Evolutionary conservation across 441 rosid genomes (phyloP).

Genomic region (Euphorbia schlechtendalii): DNA sequence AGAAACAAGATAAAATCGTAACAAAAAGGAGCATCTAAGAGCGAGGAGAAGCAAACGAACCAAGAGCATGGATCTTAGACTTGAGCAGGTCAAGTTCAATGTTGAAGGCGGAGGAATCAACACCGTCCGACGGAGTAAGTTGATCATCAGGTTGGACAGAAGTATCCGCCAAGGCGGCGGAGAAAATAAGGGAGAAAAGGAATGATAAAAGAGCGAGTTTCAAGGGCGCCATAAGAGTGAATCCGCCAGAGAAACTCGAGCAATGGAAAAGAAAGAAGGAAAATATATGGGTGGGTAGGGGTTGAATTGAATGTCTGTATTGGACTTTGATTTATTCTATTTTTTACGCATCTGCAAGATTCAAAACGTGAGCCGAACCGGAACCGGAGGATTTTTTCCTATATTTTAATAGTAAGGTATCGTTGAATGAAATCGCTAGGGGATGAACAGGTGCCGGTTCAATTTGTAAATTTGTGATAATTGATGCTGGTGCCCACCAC

Average conservation of each 20-base stretch:
- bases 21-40: background rate
- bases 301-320: too few relatives aligned
- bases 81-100: constrained; percentile 57
- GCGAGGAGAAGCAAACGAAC: constrained; percentile 33
- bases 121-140: constrained; percentile 32
- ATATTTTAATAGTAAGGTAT: too few relatives aligned
- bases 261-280: background rate
- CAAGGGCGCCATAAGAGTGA: constrained; percentile 42
- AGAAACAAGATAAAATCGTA: background rate
- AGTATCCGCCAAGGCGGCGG: constrained; percentile 39
- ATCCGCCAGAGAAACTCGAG: constrained; percentile 6
- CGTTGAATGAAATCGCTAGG: too few relatives aligned
- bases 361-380: too few relatives aligned
- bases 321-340: too few relatives aligned
- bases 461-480: too few relatives aligned
- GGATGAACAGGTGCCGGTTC: too few relatives aligned
- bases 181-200: constrained; percentile 40
- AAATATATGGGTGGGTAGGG: too few relatives aligned
- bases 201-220: constrained; percentile 38
- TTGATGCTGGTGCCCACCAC: too few relatives aligned
- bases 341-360: too few relatives aligned
- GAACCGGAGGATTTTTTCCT: too few relatives aligned
- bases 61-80: constrained; percentile 67
- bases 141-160: constrained; percentile 24
- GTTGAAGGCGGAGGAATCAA: constrained; percentile 38